phyloP scores from a whole-genome alignment of 495 filamentous ascomycete species.

The Acidiella bohemica region DNA sequence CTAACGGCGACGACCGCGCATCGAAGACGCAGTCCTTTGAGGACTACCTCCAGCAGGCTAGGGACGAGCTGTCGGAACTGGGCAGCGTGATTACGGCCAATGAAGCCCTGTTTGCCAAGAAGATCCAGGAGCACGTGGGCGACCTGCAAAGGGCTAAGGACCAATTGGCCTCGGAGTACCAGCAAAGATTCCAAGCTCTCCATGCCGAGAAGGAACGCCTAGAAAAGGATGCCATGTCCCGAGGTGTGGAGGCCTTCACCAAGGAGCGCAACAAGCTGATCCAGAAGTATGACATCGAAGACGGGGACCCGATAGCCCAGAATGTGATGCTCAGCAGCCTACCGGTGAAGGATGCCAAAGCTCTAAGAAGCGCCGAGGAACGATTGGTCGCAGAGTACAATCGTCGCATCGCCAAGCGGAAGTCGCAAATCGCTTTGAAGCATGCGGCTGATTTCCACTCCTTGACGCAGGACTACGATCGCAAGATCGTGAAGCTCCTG shows the following conservation, averaged over 20 bases:
- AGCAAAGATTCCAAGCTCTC: conserved; percentile 17
- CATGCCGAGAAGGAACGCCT: conserved; percentile 9
- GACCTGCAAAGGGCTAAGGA: conserved; percentile 21
- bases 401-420: conserved; percentile 15
- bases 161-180: conserved; percentile 18
- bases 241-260: conserved; percentile 11
- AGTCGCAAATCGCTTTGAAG: conserved; percentile 20
- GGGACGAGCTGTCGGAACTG: conserved; percentile 20
- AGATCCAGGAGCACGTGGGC: conserved; percentile 22
- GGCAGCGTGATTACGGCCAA: conserved; percentile 22
- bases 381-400: conserved; percentile 19
- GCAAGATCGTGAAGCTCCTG: conserved; percentile 14
- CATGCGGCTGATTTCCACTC: conserved; percentile 20
- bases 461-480: conserved; percentile 18
- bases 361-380: conserved; percentile 17
- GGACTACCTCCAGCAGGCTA: conserved; percentile 18
- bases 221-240: conserved; percentile 13
- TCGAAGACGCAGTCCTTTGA: conserved; percentile 20
- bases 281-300: conserved; percentile 11
- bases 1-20: neutral
- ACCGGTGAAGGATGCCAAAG: conserved; percentile 11
- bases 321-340: conserved; percentile 10
- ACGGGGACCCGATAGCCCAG: conserved; percentile 6
- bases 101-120: conserved; percentile 20
- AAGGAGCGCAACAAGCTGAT: conserved; percentile 16